Percentiles rank a stretch among this genome's conserved stretches.
Conservation (phyloP, 1,284 basidiomycete genomes). For the Neotropicomus parvogracilis region DNA sequence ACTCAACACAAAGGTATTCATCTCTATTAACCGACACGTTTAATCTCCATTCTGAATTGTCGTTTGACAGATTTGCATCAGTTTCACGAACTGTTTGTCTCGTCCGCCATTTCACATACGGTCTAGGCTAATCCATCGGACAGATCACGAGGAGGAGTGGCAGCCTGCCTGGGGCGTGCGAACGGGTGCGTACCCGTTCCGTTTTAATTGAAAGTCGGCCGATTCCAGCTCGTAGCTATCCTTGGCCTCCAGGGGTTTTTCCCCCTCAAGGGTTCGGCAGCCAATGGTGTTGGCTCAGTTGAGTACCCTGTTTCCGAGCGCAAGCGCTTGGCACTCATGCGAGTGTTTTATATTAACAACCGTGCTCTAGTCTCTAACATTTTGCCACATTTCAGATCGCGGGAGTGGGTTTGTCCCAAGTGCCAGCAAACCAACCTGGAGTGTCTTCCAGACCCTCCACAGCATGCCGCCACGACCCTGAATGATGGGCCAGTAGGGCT, state of each 20-base stretch:
- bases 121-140: constrained; percentile 24
- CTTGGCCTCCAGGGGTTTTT: constrained; percentile 91
- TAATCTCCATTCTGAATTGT: constrained; percentile 12
- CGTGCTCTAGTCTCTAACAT: constrained; percentile 13
- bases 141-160: constrained; percentile 89
- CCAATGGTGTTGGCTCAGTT: constrained; percentile 87
- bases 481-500: constrained; percentile 11
- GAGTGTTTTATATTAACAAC: constrained; percentile 34
- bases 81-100: constrained; percentile 79
- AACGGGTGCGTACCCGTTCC: constrained; percentile 54
- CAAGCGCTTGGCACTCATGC: constrained; percentile 77
- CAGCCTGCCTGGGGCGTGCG: constrained; percentile 97
- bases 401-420: constrained; percentile 77
- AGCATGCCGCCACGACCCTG: constrained; percentile 20
- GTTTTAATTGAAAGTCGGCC: constrained; percentile 23
- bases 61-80: constrained; percentile 77
- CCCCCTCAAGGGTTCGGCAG: constrained; percentile 82
- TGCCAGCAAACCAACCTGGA: constrained; percentile 69
- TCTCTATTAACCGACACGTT: constrained; percentile 19
- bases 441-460: constrained; percentile 64
- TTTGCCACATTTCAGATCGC: constrained; percentile 52
- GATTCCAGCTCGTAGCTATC: constrained; percentile 55
- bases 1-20: constrained; percentile 85
- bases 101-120: constrained; percentile 15
- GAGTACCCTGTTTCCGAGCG: constrained; percentile 79